Evolutionary conservation across 2,329 filamentous ascomycete species (phyloP).

Genomic region (Ascochyta clinopodiicola): DNA sequence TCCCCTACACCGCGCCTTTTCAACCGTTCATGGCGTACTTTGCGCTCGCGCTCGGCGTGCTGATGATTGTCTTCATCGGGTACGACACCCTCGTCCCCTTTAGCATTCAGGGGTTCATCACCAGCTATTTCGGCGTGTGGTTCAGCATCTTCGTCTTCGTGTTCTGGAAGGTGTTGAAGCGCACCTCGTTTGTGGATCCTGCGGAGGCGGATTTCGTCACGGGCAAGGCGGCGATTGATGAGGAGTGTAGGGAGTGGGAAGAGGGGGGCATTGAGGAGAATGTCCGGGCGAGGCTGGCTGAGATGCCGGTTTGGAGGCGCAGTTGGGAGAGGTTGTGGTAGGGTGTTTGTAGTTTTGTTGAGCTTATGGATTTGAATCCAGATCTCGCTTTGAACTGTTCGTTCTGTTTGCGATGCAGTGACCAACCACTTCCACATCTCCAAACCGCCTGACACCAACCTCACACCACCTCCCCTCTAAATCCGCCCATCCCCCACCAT

Average conservation of each 20-base stretch:
- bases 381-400: too few species aligned
- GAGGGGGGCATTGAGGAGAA: slow-evolving; percentile 16
- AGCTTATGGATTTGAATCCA: too few species aligned
- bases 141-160: slow-evolving; percentile 52
- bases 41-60: slow-evolving; percentile 5
- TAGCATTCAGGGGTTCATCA: slow-evolving; percentile 52
- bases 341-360: too few species aligned
- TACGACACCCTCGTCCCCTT: slow-evolving; percentile 59
- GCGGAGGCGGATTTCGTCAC: slow-evolving; percentile 50
- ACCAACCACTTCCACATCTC: too few species aligned
- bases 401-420: too few species aligned
- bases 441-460: too few species aligned
- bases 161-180: slow-evolving; percentile 69
- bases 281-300: slow-evolving; percentile 3
- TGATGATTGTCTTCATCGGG: slow-evolving; percentile 50
- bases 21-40: slow-evolving; percentile 14
- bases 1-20: slow-evolving; percentile 13
- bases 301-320: slow-evolving; percentile 14
- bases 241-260: slow-evolving; percentile 42
- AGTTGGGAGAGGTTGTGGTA: slow-evolving; percentile 21
- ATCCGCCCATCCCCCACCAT: slow-evolving; percentile 52
- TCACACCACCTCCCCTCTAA: slow-evolving; percentile 5
- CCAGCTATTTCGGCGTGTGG: slow-evolving; percentile 52
- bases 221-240: slow-evolving; percentile 53
- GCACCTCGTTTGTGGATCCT: slow-evolving; percentile 57